Evolutionary conservation across 148 eudicot genomes (phyloP), one percentile per base, ranked within the genome.

Genomic region (Dysphania ambrosioides): DNA sequence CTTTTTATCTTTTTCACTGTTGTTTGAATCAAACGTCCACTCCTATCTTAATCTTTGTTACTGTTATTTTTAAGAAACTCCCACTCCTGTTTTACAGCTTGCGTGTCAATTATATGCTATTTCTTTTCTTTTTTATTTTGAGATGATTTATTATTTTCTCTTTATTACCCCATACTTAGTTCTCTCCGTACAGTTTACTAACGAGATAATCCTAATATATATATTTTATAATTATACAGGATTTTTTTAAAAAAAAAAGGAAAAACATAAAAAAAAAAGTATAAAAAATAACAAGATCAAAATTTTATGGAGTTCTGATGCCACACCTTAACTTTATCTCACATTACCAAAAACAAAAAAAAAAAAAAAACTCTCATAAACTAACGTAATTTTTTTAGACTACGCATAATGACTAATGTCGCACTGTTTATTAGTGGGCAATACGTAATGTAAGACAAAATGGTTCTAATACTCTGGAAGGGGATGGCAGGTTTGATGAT

Each of bases 401-500:
- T n/a, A n/a, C n/a, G n/a, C n/a, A n/a, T n/a, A n/a, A n/a, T n/a
- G n/a, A n/a, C 23, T 53, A 10, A 4, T 13, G 16, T 15, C 58
- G 1, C 9, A 53, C 13, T 30, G n/a, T 60, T 3, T 19, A 65
- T 21, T 29, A 35, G 29, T 21, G n/a, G 66, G 3, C 8, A 12
- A 30, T 27, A 23, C 31, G 29, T 27, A 30, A 15, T 30, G 51
- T 2, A 23, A 66, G 70, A n/a, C 6, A 40, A 59, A 26, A 31
- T 36, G 24, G 32, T 10, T 57, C 44, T 32, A 51, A 80, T 31
- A 40, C 23, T 26, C 38, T 34, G 56, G 26, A 35, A 76, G 30
- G 65, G 67, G 55, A 51, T 23, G 24, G 24, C 77, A 95, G 98
- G 82, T 90, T 95, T 71, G 97, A 95, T 23, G 86, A 90, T 40